A percentile compares a stretch with the other conserved stretches of the same genome.
Conservation (phyloP, 805 yeast species). For the Monosporozyma solicola region DNA sequence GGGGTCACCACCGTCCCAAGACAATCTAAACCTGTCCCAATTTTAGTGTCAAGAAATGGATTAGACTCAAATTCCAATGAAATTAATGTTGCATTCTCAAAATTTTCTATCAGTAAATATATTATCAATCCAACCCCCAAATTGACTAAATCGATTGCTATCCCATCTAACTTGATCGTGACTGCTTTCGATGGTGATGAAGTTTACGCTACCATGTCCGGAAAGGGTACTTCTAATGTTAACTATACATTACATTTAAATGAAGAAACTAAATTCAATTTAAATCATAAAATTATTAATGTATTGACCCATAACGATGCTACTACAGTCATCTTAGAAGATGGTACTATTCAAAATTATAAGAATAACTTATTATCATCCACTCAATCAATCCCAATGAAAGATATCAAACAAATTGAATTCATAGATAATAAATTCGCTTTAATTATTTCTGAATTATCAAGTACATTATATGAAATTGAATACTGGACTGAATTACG, state of each 20-base stretch:
- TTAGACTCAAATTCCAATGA: conserved; percentile 17
- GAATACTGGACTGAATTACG: conserved; percentile 8
- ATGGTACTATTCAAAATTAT: conserved; percentile 25
- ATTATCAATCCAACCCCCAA: conserved; percentile 31
- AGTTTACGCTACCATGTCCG: conserved; percentile 7
- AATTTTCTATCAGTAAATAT: conserved; percentile 29
- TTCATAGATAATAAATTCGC: conserved; percentile 7
- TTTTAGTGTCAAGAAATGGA: conserved; percentile 7
- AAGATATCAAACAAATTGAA: conserved; percentile 7
- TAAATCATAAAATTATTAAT: conserved; percentile 4
- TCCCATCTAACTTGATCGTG: conserved; percentile 28
- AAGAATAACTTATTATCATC: conserved; percentile 4
- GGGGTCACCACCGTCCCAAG: conserved; percentile 28
- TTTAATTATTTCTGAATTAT: conserved; percentile 3
- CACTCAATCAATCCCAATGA: conserved; percentile 5
- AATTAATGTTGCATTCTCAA: conserved; percentile 29
- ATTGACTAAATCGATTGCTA: conserved; percentile 24
- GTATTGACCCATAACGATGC: conserved; percentile 3
- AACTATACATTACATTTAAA: conserved; percentile 4
- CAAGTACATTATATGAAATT: conserved; percentile 8
- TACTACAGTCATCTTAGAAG: conserved; percentile 19
- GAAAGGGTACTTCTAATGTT: conserved; percentile 3
- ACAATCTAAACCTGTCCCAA: conserved; percentile 8
- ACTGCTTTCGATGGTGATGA: conserved; percentile 22
- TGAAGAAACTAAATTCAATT: conserved; percentile 5